phyloP scores from a whole-genome alignment of 176 grass and related monocot genomes.

The Aegilops longissima region DNA sequence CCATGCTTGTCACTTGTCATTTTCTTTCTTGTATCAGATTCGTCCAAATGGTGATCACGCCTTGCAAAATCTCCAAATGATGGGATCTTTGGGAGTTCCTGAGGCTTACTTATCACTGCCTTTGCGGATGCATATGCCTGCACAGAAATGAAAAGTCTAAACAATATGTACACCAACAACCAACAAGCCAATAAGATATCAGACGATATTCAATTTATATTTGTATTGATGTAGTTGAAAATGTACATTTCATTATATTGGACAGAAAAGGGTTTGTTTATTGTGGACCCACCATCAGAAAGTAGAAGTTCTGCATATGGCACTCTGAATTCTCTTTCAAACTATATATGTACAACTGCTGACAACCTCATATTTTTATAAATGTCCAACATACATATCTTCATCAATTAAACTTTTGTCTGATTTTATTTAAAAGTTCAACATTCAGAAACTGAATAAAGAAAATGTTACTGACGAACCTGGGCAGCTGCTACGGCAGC shows the following conservation, averaged over 20 bases:
- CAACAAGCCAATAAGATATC: slow-evolving; percentile 4
- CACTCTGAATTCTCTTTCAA: slow-evolving; percentile 11
- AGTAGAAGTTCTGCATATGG: slow-evolving; percentile 5
- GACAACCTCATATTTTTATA: not conserved
- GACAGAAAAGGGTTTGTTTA: not conserved
- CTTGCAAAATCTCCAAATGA: slow-evolving; percentile 89
- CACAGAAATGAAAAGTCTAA: slow-evolving; percentile 24
- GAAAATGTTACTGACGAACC: slow-evolving; percentile 40
- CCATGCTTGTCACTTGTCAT: slow-evolving; percentile 53
- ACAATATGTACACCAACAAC: not conserved
- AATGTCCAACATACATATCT: not conserved
- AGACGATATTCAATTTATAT: not conserved
- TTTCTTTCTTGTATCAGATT: slow-evolving; percentile 72
- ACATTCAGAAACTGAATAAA: slow-evolving; percentile 16
- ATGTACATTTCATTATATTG: not conserved
- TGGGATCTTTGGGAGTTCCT: slow-evolving; percentile 94
- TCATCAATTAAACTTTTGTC: not conserved
- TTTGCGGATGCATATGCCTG: slow-evolving; percentile 94
- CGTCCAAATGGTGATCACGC: slow-evolving; percentile 71
- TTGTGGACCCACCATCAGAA: not conserved
- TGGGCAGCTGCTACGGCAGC: slow-evolving; percentile 88
- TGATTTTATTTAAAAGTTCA: slow-evolving; percentile 3
- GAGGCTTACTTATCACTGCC: slow-evolving; percentile 64
- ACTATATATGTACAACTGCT: not conserved
- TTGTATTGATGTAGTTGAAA: slow-evolving; percentile 5